These are phyloP conservation scores for bread wheat (Triticum aestivum) DNA, from an alignment of 176 grass and related monocot genomes.

Conservation along the genomic window IWGSC_CS_RefSeq_v2.1 NC_057802.1:517922750-517923249, in stretches of 20 bases:
- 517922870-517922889: neutral
- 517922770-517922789: neutral
- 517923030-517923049: neutral
- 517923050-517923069: neutral
- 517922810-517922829: neutral
- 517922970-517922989: conserved; percentile 20
- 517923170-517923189: neutral
- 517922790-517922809: neutral
- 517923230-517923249: conserved; percentile 1
- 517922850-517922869: neutral
- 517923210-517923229: conserved; percentile 10
- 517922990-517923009: neutral
- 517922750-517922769: neutral
- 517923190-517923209: neutral
- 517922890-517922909: neutral
- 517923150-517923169: neutral
- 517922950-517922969: conserved; percentile 8
- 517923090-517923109: neutral
- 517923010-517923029: neutral
- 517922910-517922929: neutral
- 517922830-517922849: neutral
- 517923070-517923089: neutral
- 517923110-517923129: neutral
- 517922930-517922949: neutral
- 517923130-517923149: neutral